Base-by-base conservation (phyloP, 176 grass and related monocot genomes). In the Oryza nivara region DNA sequence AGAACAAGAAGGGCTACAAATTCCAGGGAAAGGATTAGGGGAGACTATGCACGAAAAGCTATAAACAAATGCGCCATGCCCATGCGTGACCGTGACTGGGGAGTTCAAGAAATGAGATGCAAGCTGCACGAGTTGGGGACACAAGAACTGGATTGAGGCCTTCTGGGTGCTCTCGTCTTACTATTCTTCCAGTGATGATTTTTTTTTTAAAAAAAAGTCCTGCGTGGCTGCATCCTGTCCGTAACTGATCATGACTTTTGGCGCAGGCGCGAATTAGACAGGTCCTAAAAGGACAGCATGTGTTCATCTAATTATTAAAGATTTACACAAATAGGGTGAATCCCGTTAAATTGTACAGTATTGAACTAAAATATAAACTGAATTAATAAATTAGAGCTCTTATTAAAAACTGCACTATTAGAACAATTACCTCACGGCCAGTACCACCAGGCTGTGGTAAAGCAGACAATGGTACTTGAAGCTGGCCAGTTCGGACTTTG, bases 401-500 rank as follows among this genome's bases (percentile, higher is more conserved):
- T 75, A 32, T 32, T 32, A 32, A 79, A 87, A 89, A 49, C 23
- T 79, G 30, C 75, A 40, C 28, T 19, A 34, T 28, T 32, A 44
- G 78, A 84, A 66, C 64, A 82, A 72, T 84, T 88, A 98, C 93
- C 89, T 88, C 83, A 6, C 83, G 83, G 81, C 89, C 86, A 38
- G 82, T 83, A 65, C 88, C 85, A 65, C 85, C 88, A 46, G 91
- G 81, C 45, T 86, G 91, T 77, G 86, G 75, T 87, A 94, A 35
- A 47, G 82, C 69, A 77, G 97, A 83, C 5, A 80, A 65, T 65
- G 92, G 86, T 78, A 96, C 73, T 90, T 94, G 92, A 84, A 99
- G 90, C 75, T 99, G 89, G 25, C 97, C 93, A n/a, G 84, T 96
- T 68, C 65, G 92, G 45, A 99, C 92, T 91, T 96, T 99, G 83